A percentile compares a stretch with the other conserved stretches of the same genome.
These are phyloP conservation scores for Lactarius hatsudake DNA, from an alignment of 768 basidiomycete species.

Conservation along the genomic window DNA sequence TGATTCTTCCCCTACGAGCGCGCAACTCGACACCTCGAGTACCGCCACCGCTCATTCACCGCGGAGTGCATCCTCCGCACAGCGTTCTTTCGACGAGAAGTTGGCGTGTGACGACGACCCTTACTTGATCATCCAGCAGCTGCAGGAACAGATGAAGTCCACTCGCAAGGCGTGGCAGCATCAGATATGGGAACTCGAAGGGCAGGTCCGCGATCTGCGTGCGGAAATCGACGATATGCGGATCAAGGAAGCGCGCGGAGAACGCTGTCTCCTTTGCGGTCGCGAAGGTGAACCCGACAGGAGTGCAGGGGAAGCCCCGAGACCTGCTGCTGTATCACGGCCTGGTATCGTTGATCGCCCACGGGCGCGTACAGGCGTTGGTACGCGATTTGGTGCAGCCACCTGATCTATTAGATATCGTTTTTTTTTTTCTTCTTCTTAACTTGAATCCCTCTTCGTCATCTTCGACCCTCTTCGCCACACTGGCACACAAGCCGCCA, in stretches of 20 bases:
- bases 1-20: conserved; percentile 35
- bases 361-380: conserved; percentile 62
- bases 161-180: conserved; percentile 66
- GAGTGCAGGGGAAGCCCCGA: not conserved
- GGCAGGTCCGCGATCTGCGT: conserved; percentile 68
- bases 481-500: not conserved
- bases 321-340: not conserved
- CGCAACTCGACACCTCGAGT: conserved; percentile 51
- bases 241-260: conserved; percentile 36
- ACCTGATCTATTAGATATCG: conserved; percentile 34
- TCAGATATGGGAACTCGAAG: conserved; percentile 73
- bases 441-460: not conserved
- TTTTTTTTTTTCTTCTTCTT: not conserved
- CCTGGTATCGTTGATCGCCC: conserved; percentile 57
- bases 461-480: conserved; percentile 1
- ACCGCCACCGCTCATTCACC: conserved; percentile 40
- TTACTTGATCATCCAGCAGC: conserved; percentile 44
- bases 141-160: conserved; percentile 60
- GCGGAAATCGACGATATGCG: conserved; percentile 62
- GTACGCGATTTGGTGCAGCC: conserved; percentile 60
- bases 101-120: conserved; percentile 40
- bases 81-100: conserved; percentile 35
- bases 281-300: conserved; percentile 38
- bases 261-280: conserved; percentile 62
- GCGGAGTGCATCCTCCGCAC: conserved; percentile 37